These are phyloP conservation scores for Calycina herbarum DNA, from an alignment of 2,329 filamentous ascomycete genomes.

Conservation along the genomic window DNA sequence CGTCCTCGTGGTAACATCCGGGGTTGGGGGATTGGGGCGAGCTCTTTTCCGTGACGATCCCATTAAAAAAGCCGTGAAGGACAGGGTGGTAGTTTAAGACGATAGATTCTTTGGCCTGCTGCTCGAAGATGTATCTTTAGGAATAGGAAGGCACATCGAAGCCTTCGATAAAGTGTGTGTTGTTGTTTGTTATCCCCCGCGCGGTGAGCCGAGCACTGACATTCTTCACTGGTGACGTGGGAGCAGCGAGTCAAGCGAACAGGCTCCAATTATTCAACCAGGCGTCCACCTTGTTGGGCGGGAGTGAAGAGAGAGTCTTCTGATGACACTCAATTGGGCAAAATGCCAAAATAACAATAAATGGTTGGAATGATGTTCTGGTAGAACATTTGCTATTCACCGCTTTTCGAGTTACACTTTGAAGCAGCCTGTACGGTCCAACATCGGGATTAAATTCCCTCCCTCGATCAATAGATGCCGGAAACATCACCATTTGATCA, in stretches of 20 bases:
- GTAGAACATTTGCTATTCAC: neutral
- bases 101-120: neutral
- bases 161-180: neutral
- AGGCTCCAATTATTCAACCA: conserved; percentile 1
- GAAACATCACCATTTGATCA: neutral
- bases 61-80: conserved; percentile 21
- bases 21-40: conserved; percentile 24
- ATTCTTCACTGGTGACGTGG: conserved; percentile 2
- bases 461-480: neutral
- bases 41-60: conserved; percentile 33
- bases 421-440: neutral
- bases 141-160: neutral
- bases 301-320: neutral
- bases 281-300: neutral
- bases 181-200: conserved; percentile 7
- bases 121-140: neutral
- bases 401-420: neutral
- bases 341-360: neutral
- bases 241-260: neutral
- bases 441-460: neutral
- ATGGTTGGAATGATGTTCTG: neutral
- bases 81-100: neutral
- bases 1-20: conserved; percentile 11
- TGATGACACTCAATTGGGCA: neutral
- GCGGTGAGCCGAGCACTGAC: neutral